Conservation (phyloP, 1,284 basidiomycete genomes). For the Boletus calvinii region DNA sequence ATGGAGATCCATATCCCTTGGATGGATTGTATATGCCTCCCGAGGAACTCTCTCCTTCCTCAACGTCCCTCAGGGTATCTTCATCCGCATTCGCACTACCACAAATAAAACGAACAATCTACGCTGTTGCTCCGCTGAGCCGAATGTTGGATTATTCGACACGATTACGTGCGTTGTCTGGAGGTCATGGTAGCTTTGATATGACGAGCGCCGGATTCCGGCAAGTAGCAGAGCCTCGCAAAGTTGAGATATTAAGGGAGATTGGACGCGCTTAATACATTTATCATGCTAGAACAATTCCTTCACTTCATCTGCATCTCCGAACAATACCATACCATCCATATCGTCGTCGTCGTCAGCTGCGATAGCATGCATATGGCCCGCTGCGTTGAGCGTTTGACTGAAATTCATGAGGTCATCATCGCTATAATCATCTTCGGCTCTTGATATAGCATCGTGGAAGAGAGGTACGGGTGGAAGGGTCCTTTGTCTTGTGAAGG, state of each 20-base stretch:
- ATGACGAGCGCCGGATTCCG: slow-evolving; percentile 77
- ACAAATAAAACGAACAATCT: slow-evolving; percentile 56
- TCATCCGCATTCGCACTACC: slow-evolving; percentile 33
- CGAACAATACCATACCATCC: slow-evolving; percentile 70
- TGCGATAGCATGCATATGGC: slow-evolving; percentile 50
- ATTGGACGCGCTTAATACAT: slow-evolving; percentile 61
- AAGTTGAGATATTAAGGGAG: slow-evolving; percentile 69
- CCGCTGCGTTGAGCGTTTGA: slow-evolving; percentile 61
- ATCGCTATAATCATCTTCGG: slow-evolving; percentile 36
- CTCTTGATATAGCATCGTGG: slow-evolving; percentile 34
- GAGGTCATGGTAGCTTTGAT: slow-evolving; percentile 79
- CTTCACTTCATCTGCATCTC: slow-evolving; percentile 73
- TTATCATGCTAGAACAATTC: slow-evolving; percentile 44
- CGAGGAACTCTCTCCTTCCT: slow-evolving; percentile 65
- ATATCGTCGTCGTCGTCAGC: slow-evolving; percentile 75
- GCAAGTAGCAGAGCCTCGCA: slow-evolving; percentile 56
- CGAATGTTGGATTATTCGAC: slow-evolving; percentile 80
- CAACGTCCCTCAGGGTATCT: slow-evolving; percentile 39
- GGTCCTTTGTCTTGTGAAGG: slow-evolving; percentile 27
- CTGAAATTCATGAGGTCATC: slow-evolving; percentile 71
- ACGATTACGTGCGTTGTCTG: slow-evolving; percentile 76
- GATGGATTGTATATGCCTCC: slow-evolving; percentile 76
- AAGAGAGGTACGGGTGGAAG: slow-evolving; percentile 48
- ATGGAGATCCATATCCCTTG: slow-evolving; percentile 48
- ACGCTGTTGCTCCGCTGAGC: slow-evolving; percentile 74